Conservation (phyloP, 768 basidiomycete genomes). For the Hebeloma cylindrosporum region DNA sequence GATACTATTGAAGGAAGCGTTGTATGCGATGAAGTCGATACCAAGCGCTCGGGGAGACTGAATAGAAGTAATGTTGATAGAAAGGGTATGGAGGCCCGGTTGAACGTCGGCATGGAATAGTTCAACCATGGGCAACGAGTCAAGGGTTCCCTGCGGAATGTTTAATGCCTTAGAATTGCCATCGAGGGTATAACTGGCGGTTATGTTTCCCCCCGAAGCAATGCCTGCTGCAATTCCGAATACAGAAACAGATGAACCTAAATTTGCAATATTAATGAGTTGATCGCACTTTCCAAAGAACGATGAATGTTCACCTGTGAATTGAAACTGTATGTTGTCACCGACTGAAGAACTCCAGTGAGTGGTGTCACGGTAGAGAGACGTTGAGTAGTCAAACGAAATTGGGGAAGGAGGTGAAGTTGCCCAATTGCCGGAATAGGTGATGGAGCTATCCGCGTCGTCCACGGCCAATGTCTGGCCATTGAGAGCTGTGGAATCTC, state of each 20-base stretch:
- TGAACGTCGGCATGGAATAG: conserved; percentile 35
- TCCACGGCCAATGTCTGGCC: conserved; percentile 39
- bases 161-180: conserved; percentile 26
- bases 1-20: conserved; percentile 30
- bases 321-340: conserved; percentile 34
- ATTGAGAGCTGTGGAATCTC: conserved; percentile 33
- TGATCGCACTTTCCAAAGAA: background rate
- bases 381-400: conserved; percentile 26
- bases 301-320: conserved; percentile 31
- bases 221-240: conserved; percentile 35
- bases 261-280: conserved; percentile 4
- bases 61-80: conserved; percentile 38
- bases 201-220: conserved; percentile 26
- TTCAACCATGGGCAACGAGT: conserved; percentile 33
- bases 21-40: conserved; percentile 42
- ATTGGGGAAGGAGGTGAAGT: conserved; percentile 18
- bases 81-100: conserved; percentile 36
- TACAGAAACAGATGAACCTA: conserved; percentile 39
- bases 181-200: conserved; percentile 38
- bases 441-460: conserved; percentile 31
- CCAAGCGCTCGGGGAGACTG: conserved; percentile 30
- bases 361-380: conserved; percentile 31
- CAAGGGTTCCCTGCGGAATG: conserved; percentile 28
- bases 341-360: conserved; percentile 39
- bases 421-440: conserved; percentile 37